Conservation (phyloP, 2,329 filamentous ascomycete genomes). For the Hypomyces rosellus region DNA sequence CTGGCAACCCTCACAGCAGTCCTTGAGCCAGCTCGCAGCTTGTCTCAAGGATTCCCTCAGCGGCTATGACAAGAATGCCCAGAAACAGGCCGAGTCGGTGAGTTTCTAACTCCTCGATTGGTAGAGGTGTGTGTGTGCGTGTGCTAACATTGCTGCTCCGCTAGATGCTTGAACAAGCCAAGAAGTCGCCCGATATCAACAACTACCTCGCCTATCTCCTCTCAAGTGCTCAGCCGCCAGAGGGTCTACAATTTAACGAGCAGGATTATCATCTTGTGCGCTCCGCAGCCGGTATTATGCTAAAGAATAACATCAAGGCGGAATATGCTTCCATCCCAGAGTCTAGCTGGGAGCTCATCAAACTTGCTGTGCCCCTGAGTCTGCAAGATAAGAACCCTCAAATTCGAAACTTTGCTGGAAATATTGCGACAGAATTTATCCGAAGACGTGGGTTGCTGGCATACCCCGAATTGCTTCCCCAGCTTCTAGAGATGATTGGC, state of each 20-base stretch:
- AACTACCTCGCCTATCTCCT: conserved; percentile 95
- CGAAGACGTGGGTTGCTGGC: conserved; percentile 75
- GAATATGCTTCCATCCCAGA: conserved; percentile 72
- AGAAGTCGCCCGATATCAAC: conserved; percentile 83
- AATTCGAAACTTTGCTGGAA: conserved; percentile 84
- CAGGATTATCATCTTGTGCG: conserved; percentile 69
- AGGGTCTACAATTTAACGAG: conserved; percentile 51
- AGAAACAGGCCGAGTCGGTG: conserved; percentile 86
- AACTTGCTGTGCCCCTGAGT: conserved; percentile 68
- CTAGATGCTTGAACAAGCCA: conserved; percentile 90
- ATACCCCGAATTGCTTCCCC: conserved; percentile 86
- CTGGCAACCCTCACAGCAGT: conserved; percentile 88
- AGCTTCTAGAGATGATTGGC: conserved; percentile 70
- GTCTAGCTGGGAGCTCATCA: conserved; percentile 67
- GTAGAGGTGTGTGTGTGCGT: not conserved
- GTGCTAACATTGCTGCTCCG: conserved; percentile 10
- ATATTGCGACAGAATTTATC: conserved; percentile 89
- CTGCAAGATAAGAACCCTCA: conserved; percentile 76
- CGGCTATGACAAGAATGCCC: conserved; percentile 68
- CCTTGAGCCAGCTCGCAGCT: conserved; percentile 79
- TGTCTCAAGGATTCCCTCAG: conserved; percentile 91
- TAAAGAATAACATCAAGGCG: conserved; percentile 85
- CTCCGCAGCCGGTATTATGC: conserved; percentile 82
- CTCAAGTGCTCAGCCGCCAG: conserved; percentile 59
- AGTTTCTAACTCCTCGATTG: conserved; percentile 27